Evolutionary conservation across 441 rosid species (phyloP).

Genomic region (Syzygium syzygioides): DNA sequence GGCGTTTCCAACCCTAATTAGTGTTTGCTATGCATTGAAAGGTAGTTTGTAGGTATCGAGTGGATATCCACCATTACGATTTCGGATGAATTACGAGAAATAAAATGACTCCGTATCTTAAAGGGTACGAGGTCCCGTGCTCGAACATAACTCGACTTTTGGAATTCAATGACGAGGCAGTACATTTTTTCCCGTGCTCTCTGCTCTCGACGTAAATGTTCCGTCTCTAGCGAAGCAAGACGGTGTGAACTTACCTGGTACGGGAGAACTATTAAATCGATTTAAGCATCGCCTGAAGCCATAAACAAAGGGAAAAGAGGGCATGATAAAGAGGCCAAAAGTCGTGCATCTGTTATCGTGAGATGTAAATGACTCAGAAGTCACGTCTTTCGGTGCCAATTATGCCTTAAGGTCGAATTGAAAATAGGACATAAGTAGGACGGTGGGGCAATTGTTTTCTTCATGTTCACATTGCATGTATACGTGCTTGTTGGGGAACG

Average conservation of each 20-base stretch:
- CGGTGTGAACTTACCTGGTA: neutral
- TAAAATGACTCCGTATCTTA: neutral
- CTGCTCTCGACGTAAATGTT: neutral
- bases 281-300: neutral
- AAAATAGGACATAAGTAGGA: neutral
- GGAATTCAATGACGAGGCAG: neutral
- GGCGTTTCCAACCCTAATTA: neutral
- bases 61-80: neutral
- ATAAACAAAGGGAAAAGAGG: neutral
- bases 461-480: neutral
- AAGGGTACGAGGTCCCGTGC: fast-evolving
- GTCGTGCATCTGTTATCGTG: neutral
- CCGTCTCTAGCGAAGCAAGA: neutral
- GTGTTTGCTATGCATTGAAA: neutral
- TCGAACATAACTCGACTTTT: neutral
- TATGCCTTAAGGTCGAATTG: neutral
- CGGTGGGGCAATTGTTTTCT: neutral
- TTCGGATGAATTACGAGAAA: neutral
- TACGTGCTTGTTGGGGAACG: neutral
- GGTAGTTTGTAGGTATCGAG: neutral
- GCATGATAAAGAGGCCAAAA: neutral
- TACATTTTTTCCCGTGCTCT: neutral
- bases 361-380: neutral
- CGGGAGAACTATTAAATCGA: neutral
- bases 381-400: neutral